These are phyloP conservation scores for Myxozyma monticola DNA, from an alignment of 805 yeast genomes.

Conservation along the genomic window DNA sequence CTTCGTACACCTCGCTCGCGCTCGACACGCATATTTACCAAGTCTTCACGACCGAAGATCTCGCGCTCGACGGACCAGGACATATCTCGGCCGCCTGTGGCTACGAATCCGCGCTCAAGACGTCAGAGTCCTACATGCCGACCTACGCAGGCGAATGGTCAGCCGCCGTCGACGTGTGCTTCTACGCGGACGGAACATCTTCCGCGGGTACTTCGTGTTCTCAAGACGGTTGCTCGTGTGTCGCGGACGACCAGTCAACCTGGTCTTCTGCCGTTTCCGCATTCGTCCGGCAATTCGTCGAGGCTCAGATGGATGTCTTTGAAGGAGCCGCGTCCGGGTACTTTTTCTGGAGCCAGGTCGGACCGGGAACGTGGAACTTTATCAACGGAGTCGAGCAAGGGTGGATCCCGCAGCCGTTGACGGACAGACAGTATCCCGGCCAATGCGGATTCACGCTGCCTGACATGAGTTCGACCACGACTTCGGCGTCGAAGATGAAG, in stretches of 20 bases:
- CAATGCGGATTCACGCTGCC: slow-evolving; percentile 51
- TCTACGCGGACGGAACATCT: slow-evolving; percentile 54
- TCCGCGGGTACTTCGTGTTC: slow-evolving; percentile 84
- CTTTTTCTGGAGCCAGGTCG: slow-evolving; percentile 92
- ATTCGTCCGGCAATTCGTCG: slow-evolving; percentile 70
- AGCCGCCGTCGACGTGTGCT: slow-evolving; percentile 55
- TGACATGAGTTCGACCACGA: no score
- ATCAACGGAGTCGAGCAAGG: slow-evolving; percentile 55
- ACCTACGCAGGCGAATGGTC: slow-evolving; percentile 78
- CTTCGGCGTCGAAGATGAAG: no score
- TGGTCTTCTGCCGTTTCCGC: slow-evolving; percentile 61
- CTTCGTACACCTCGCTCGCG: slow-evolving; percentile 56
- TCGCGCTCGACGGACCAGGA: slow-evolving; percentile 15
- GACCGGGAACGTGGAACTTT: slow-evolving; percentile 85
- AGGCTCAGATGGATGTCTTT: slow-evolving; percentile 86
- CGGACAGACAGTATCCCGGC: slow-evolving; percentile 64
- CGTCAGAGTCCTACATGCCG: slow-evolving; percentile 35
- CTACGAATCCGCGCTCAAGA: slow-evolving; percentile 3
- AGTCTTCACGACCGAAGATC: slow-evolving; percentile 61
- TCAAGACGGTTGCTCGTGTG: slow-evolving; percentile 58
- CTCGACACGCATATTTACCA: slow-evolving; percentile 91
- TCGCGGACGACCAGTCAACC: slow-evolving; percentile 44
- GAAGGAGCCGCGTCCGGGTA: slow-evolving; percentile 70
- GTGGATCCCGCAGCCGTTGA: slow-evolving; percentile 78
- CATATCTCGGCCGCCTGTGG: slow-evolving; percentile 18